These are phyloP conservation scores for Rhodocollybia butyracea DNA, from an alignment of 768 basidiomycete genomes.

Conservation along the genomic window DNA sequence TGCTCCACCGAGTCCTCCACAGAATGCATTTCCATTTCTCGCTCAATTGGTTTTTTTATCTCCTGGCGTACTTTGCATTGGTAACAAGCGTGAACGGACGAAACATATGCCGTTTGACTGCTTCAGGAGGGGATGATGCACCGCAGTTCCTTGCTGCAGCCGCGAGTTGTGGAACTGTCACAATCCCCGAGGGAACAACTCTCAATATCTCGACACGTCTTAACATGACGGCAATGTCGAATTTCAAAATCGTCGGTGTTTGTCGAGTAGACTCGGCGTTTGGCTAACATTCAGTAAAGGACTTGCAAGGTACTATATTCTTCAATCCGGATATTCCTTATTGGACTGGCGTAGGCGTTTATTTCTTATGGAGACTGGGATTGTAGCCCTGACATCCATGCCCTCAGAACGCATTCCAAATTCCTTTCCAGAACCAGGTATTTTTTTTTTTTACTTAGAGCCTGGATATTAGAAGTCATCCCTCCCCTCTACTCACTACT, in stretches of 20 bases:
- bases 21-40: no score
- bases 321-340: constrained; percentile 50
- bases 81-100: no score
- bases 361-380: no score
- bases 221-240: constrained; percentile 48
- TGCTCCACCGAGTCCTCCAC: no score
- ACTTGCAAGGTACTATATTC: constrained; percentile 46
- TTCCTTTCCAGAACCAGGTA: constrained; percentile 5
- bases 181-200: constrained; percentile 42
- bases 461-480: no score
- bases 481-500: no score
- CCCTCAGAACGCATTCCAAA: neutral
- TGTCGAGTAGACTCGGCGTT: neutral
- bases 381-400: neutral
- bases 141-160: constrained; percentile 44
- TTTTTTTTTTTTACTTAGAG: no score
- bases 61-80: no score
- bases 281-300: constrained; percentile 23
- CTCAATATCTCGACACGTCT: constrained; percentile 48
- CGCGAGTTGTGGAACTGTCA: constrained; percentile 35
- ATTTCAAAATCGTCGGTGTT: constrained; percentile 48
- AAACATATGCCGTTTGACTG: no score
- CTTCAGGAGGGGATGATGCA: constrained; percentile 49
- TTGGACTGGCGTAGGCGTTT: constrained; percentile 50
- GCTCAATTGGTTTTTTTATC: no score